Conservation (phyloP, 192 early-diverging fungal genomes). For the Linnemannia schmuckeri region DNA sequence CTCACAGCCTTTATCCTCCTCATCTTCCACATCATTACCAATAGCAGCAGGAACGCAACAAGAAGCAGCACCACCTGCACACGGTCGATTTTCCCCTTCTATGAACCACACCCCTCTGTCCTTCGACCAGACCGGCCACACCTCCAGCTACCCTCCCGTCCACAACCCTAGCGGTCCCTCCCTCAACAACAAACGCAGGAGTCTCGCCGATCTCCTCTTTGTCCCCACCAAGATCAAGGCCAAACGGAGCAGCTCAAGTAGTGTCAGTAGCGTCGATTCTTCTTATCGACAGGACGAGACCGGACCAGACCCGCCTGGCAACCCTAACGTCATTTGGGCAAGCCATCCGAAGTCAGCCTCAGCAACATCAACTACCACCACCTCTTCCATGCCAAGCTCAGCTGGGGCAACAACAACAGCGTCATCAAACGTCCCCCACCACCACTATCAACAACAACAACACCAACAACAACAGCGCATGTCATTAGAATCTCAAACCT, state of each 20-base stretch:
- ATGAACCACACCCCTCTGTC: slow-evolving; percentile 18
- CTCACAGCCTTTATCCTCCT: background rate
- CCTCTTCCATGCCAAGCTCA: background rate
- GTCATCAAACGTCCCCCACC: background rate
- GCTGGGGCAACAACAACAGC: background rate
- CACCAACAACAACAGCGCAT: background rate
- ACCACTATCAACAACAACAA: background rate
- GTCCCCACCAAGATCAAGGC: slow-evolving; percentile 42
- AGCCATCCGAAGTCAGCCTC: slow-evolving; percentile 26
- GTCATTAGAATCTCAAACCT: slow-evolving; percentile 16
- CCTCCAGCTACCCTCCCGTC: slow-evolving; percentile 3
- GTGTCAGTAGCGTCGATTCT: slow-evolving; percentile 29
- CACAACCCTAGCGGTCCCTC: slow-evolving; percentile 6
- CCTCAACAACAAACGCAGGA: slow-evolving; percentile 43
- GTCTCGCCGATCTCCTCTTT: slow-evolving; percentile 43
- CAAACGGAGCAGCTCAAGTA: slow-evolving; percentile 31
- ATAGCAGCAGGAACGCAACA: background rate
- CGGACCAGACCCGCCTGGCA: background rate
- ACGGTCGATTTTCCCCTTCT: slow-evolving; percentile 6
- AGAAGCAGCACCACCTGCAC: background rate
- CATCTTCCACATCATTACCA: background rate
- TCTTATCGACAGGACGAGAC: slow-evolving; percentile 44
- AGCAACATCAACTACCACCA: slow-evolving; percentile 4
- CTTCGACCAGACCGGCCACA: slow-evolving; percentile 22
- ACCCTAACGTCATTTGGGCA: background rate